phyloP scores from a whole-genome alignment of 148 eudicot genomes.

The Pouteria glomerata region DNA sequence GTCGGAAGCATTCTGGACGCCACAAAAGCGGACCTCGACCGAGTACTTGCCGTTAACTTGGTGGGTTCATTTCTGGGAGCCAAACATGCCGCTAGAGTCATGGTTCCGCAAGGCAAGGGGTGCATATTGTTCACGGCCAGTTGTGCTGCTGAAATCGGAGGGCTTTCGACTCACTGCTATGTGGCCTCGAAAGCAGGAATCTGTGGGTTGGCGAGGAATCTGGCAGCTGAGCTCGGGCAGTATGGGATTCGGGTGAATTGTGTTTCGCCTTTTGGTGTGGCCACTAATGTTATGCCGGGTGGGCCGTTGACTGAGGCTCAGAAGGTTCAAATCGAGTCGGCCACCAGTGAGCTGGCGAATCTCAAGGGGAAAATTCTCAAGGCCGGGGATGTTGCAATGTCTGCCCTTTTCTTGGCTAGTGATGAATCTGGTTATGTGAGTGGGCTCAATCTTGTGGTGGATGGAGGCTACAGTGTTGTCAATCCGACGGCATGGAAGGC shows the following conservation, averaged over 20 bases:
- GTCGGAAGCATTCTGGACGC: background rate
- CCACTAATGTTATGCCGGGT: conserved; percentile 8
- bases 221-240: conserved; percentile 31
- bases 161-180: background rate
- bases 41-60: conserved; percentile 19
- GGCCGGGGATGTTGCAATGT: background rate
- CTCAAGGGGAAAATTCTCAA: conserved; percentile 21
- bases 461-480: conserved; percentile 16
- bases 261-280: conserved; percentile 22
- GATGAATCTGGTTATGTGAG: conserved; percentile 15
- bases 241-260: conserved; percentile 42
- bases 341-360: conserved; percentile 5
- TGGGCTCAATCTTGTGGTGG: conserved; percentile 15
- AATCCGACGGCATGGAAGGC: background rate
- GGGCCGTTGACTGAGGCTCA: conserved; percentile 1
- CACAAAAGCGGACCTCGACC: conserved; percentile 7
- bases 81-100: conserved; percentile 20
- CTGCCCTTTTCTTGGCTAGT: conserved; percentile 2
- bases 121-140: conserved; percentile 14
- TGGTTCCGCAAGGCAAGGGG: conserved; percentile 14
- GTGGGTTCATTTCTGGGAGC: conserved; percentile 18
- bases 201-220: background rate
- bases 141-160: background rate
- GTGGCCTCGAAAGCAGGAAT: background rate
- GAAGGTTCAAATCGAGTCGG: background rate